phyloP scores from a whole-genome alignment of 1,284 basidiomycete genomes.

The Apiotrichum porosum region DNA sequence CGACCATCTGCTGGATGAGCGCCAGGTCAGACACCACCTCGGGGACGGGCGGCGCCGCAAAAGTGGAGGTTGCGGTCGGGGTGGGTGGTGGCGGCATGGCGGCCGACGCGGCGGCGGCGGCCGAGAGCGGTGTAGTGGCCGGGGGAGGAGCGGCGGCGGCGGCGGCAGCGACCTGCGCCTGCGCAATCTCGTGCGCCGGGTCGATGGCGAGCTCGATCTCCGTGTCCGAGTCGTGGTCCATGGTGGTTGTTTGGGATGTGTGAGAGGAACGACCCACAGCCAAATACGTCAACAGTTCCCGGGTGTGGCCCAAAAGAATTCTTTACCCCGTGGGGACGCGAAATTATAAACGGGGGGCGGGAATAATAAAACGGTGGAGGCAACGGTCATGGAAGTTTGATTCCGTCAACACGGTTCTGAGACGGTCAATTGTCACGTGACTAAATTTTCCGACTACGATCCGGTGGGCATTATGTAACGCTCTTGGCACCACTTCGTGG shows the following conservation, averaged over 20 bases:
- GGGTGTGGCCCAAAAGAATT: no score
- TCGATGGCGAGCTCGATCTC: constrained; percentile 12
- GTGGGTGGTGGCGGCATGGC: constrained; percentile 12
- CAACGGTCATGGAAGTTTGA: no score
- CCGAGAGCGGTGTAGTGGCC: not conserved
- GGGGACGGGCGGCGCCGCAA: constrained; percentile 23
- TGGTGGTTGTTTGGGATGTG: not conserved
- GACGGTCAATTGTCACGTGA: no score
- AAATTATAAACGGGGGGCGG: no score
- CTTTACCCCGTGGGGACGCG: no score
- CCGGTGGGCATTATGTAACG: no score
- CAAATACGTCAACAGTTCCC: no score
- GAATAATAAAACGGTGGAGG: no score
- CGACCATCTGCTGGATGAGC: constrained; percentile 42
- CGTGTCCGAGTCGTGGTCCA: constrained; percentile 9
- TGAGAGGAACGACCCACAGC: no score
- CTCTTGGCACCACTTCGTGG: no score
- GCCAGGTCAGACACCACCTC: constrained; percentile 35
- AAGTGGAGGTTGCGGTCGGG: not conserved
- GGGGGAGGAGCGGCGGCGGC: not conserved
- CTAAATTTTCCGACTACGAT: no score
- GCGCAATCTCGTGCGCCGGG: not conserved
- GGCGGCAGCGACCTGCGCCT: not conserved
- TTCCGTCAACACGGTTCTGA: no score
- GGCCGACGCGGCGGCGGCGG: not conserved